Evolutionary conservation across 805 yeast genomes (phyloP).

Genomic region (Myxozyma kluyveri): DNA sequence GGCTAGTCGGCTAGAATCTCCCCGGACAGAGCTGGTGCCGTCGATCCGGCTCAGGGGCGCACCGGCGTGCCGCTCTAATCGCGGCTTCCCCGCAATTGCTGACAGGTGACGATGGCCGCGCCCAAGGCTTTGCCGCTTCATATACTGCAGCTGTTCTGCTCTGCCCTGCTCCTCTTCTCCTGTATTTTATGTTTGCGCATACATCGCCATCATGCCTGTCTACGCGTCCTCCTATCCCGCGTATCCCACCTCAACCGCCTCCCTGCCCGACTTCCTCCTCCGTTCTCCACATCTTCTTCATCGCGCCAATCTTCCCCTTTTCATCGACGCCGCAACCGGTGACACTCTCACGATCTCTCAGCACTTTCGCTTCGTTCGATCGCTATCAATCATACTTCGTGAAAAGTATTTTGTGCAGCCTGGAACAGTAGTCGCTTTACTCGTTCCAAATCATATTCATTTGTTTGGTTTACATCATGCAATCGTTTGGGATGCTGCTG

Average conservation of each 20-base stretch:
- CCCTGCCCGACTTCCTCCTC: slow-evolving; percentile 13
- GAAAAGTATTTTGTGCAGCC: slow-evolving; percentile 26
- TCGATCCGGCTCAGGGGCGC: no score
- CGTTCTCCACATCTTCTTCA: slow-evolving; percentile 12
- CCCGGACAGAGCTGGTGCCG: no score
- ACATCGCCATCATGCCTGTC: not conserved
- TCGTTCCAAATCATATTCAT: slow-evolving; percentile 35
- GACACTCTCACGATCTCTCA: slow-evolving; percentile 10
- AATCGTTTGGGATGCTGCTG: slow-evolving; percentile 18
- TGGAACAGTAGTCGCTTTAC: slow-evolving; percentile 37
- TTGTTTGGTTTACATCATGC: slow-evolving; percentile 35
- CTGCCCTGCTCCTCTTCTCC: no score
- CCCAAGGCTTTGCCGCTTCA: no score
- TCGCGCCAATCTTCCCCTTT: slow-evolving; percentile 8
- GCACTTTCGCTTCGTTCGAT: slow-evolving; percentile 10
- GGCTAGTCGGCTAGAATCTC: no score
- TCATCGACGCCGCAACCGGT: slow-evolving; percentile 11
- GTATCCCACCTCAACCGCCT: not conserved
- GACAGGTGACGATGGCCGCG: no score
- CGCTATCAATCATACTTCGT: slow-evolving; percentile 19
- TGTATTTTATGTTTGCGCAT: no score
- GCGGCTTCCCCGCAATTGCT: no score
- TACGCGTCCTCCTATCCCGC: slow-evolving; percentile 4
- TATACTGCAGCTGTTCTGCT: no score
- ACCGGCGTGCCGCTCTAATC: no score